Conservation (phyloP, 495 filamentous ascomycete genomes). For the Hypoxylon subgilvum region DNA sequence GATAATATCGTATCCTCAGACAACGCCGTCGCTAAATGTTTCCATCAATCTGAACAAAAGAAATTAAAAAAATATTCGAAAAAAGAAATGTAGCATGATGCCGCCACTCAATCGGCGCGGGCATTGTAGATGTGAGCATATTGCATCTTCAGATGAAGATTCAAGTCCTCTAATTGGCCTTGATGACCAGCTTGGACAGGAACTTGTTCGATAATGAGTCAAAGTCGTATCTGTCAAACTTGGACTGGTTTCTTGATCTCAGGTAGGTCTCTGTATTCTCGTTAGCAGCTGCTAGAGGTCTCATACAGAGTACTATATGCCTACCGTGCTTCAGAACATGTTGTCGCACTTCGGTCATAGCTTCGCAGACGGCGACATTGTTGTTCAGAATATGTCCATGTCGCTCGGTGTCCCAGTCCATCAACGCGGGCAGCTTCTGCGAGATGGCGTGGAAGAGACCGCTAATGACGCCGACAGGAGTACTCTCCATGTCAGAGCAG, state of each 20-base stretch:
- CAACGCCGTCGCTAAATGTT: slow-evolving; percentile 45
- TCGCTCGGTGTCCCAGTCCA: slow-evolving; percentile 87
- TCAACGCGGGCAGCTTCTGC: slow-evolving; percentile 86
- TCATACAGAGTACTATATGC: slow-evolving; percentile 34
- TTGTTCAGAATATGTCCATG: slow-evolving; percentile 86
- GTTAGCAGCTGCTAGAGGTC: slow-evolving; percentile 3
- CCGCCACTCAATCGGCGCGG: not conserved
- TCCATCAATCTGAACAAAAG: slow-evolving; percentile 43
- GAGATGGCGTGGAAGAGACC: slow-evolving; percentile 95
- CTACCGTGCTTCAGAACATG: slow-evolving; percentile 89
- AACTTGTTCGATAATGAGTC: slow-evolving; percentile 95
- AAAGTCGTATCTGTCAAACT: slow-evolving; percentile 88
- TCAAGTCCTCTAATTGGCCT: slow-evolving; percentile 68
- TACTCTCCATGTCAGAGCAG: slow-evolving; percentile 92
- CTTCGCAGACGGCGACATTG: slow-evolving; percentile 86
- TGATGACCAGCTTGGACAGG: slow-evolving; percentile 89
- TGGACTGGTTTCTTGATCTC: slow-evolving; percentile 61
- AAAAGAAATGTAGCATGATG: slow-evolving; percentile 15
- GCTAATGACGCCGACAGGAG: slow-evolving; percentile 90
- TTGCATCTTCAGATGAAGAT: not conserved
- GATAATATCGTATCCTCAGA: slow-evolving; percentile 43
- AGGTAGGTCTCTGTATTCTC: slow-evolving; percentile 59
- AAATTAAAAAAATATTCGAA: slow-evolving; percentile 15
- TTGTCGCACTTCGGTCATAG: slow-evolving; percentile 88
- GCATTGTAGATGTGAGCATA: slow-evolving; percentile 6